A percentile compares a stretch with the other conserved stretches of the same genome.
Evolutionary conservation across 2,329 filamentous ascomycete genomes (phyloP).

Genomic region (Aspergillus puulaauensis): DNA sequence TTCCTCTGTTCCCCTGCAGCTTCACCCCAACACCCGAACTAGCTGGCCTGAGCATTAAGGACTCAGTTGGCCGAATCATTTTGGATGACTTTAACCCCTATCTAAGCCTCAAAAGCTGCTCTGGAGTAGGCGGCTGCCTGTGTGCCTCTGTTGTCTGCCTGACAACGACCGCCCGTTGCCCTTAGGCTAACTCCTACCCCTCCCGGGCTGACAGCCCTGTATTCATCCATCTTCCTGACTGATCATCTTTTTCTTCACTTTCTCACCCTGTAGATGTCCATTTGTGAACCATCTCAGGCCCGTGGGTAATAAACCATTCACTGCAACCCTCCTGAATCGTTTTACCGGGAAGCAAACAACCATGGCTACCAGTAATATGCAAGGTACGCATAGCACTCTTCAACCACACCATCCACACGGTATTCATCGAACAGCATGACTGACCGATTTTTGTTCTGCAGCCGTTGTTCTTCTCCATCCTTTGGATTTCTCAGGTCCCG

Average conservation of each 20-base stretch:
- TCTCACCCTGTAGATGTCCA: background rate
- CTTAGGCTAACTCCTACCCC: constrained; percentile 23
- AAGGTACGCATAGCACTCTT: constrained; percentile 20
- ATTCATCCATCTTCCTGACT: background rate
- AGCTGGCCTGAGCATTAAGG: background rate
- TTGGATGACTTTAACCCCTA: background rate
- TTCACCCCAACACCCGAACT: background rate
- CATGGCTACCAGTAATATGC: constrained; percentile 23
- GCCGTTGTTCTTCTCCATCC: constrained; percentile 35
- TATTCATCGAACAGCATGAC: background rate
- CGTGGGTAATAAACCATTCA: background rate
- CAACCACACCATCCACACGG: background rate
- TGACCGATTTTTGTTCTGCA: constrained; percentile 19
- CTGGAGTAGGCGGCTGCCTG: background rate
- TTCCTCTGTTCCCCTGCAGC: background rate
- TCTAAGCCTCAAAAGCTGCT: background rate
- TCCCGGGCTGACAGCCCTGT: constrained; percentile 9
- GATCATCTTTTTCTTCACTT: background rate
- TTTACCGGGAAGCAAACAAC: background rate
- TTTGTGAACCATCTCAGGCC: background rate
- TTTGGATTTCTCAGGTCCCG: constrained; percentile 22
- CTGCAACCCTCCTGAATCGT: background rate
- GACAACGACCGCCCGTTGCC: constrained; percentile 16
- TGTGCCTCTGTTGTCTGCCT: constrained; percentile 15
- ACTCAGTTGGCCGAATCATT: background rate